phyloP scores from a whole-genome alignment of 768 basidiomycete species.

The Rhodotorula toruloides region DNA sequence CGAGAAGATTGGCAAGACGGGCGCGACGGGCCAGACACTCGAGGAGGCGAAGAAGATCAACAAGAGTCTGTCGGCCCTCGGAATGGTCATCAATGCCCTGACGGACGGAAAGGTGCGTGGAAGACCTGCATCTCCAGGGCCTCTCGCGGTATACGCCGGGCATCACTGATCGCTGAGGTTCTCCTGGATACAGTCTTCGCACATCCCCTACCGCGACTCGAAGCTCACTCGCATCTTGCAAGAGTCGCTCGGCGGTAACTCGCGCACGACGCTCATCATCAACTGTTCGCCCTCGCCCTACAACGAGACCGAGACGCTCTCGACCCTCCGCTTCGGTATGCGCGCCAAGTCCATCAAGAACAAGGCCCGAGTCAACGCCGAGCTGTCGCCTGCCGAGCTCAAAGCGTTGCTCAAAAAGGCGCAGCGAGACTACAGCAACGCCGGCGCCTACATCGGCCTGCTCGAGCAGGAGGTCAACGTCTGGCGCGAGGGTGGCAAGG shows the following conservation, averaged over 20 bases:
- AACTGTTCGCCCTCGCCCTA: slow-evolving; percentile 97
- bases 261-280: slow-evolving; percentile 93
- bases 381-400: slow-evolving; percentile 91
- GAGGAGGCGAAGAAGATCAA: slow-evolving; percentile 99
- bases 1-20: slow-evolving; percentile 99
- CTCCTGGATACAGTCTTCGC: slow-evolving; percentile 71
- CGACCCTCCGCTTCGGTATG: slow-evolving; percentile 97
- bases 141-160: too few species aligned
- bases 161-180: too few species aligned
- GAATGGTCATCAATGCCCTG: slow-evolving; percentile 98
- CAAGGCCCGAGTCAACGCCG: slow-evolving; percentile 95
- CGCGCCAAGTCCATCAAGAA: slow-evolving; percentile 99
- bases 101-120: slow-evolving; percentile 84
- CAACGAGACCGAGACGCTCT: slow-evolving; percentile 93
- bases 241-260: slow-evolving; percentile 95
- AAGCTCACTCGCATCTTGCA: slow-evolving; percentile 98
- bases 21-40: slow-evolving; percentile 94
- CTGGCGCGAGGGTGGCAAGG: slow-evolving; percentile 81
- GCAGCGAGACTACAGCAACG: slow-evolving; percentile 72
- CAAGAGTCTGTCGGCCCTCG: slow-evolving; percentile 91
- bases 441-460: slow-evolving; percentile 77
- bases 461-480: slow-evolving; percentile 84
- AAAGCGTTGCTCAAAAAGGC: slow-evolving; percentile 87
- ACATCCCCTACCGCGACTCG: slow-evolving; percentile 97
- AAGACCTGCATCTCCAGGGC: not conserved